phyloP scores from a whole-genome alignment of 176 grass and related monocot species.

The Zizania latifolia region DNA sequence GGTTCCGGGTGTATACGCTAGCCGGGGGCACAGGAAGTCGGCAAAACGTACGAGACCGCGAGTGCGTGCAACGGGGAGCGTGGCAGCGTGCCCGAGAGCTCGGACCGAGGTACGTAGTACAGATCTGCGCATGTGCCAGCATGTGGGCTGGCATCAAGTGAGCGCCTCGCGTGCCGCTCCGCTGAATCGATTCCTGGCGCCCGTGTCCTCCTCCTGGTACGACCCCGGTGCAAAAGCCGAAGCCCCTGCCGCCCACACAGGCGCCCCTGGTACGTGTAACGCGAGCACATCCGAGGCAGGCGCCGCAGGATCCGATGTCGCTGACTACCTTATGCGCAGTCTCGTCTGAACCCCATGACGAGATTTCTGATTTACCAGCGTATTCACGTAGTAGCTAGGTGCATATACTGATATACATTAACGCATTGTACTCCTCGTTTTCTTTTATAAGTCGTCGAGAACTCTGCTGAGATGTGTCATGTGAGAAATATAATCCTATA shows the following conservation, averaged over 20 bases:
- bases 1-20: too few relatives aligned
- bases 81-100: background rate
- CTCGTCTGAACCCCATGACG: background rate
- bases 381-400: too few relatives aligned
- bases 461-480: too few relatives aligned
- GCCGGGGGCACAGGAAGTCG: too few relatives aligned
- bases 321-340: background rate
- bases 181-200: slow-evolving; percentile 27
- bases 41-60: too few relatives aligned
- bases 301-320: slow-evolving; percentile 39
- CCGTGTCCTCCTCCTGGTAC: slow-evolving; percentile 31
- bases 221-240: slow-evolving; percentile 14
- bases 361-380: background rate
- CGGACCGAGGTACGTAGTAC: background rate
- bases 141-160: slow-evolving; percentile 27
- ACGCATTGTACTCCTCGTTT: too few relatives aligned
- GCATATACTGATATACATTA: too few relatives aligned
- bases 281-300: background rate
- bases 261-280: background rate
- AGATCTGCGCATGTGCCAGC: background rate
- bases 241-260: slow-evolving; percentile 11
- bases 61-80: background rate
- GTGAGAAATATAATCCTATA: too few relatives aligned
- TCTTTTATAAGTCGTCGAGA: too few relatives aligned
- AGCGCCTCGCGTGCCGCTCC: slow-evolving; percentile 8